Conservation (phyloP, 345 rosid genomes). For the Orychophragmus violaceus region DNA sequence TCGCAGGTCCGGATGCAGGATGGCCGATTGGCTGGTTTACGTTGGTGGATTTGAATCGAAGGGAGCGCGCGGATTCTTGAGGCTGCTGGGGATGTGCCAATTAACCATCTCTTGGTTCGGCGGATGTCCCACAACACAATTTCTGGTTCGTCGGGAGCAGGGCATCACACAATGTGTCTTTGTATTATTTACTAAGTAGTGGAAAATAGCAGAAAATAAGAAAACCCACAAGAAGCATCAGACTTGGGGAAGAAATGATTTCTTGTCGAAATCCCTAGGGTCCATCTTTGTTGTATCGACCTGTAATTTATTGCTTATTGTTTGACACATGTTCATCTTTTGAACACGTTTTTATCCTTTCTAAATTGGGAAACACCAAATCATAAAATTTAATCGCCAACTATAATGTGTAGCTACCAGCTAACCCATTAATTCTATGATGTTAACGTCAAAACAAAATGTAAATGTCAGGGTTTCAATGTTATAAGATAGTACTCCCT, state of each 20-base stretch:
- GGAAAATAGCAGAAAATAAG: neutral
- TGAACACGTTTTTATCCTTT: neutral
- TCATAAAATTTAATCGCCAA: neutral
- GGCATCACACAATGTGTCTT: neutral
- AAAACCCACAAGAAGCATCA: neutral
- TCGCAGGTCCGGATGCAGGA: too few relatives aligned
- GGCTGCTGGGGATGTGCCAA: too few relatives aligned
- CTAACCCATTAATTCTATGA: neutral
- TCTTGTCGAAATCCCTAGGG: constrained; percentile 13
- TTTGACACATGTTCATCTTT: constrained; percentile 9
- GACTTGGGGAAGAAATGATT: neutral
- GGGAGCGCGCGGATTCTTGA: too few relatives aligned
- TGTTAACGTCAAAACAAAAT: neutral
- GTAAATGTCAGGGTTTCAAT: neutral
- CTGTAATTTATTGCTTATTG: neutral
- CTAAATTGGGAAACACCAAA: neutral
- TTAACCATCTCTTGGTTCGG: too few relatives aligned
- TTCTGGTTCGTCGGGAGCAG: too few relatives aligned
- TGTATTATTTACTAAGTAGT: neutral
- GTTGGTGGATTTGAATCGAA: too few relatives aligned
- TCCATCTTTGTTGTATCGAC: constrained; percentile 9
- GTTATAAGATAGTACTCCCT: neutral
- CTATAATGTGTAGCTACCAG: too few relatives aligned
- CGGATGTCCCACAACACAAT: too few relatives aligned
- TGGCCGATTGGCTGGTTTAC: too few relatives aligned